Percentiles rank a stretch among this genome's conserved stretches.
Evolutionary conservation across 148 eudicot species (phyloP).

Genomic region (Rhododendron ovatum): DNA sequence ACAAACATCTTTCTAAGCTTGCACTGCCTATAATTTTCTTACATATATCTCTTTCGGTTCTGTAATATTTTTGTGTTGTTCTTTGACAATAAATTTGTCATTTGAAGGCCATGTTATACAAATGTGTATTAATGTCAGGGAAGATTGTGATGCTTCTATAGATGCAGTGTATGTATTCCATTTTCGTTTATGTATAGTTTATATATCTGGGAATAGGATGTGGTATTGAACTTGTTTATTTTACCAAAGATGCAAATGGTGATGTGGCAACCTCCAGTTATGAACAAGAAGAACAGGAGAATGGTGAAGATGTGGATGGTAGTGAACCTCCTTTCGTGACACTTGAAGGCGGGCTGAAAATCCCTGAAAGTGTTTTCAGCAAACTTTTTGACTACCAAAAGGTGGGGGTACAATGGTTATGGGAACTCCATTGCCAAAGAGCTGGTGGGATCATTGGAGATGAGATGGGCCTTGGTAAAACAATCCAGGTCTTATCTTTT

Average conservation of each 20-base stretch:
- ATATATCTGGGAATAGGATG: background rate
- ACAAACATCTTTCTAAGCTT: background rate
- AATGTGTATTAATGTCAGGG: background rate
- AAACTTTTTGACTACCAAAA: conserved; percentile 92
- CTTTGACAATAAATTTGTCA: background rate
- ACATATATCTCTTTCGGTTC: background rate
- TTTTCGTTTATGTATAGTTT: background rate
- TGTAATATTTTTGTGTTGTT: background rate
- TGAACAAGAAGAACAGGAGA: conserved; percentile 45
- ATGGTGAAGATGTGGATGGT: conserved; percentile 41
- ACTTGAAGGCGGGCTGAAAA: conserved; percentile 89
- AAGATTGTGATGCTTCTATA: background rate
- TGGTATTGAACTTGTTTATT: conserved; percentile 15
- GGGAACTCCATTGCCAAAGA: conserved; percentile 99
- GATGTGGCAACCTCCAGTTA: conserved; percentile 24
- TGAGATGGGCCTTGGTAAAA: conserved; percentile 99
- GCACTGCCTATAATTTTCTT: background rate
- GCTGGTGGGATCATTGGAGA: conserved; percentile 98
- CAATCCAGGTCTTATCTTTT: conserved; percentile 84
- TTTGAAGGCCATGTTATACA: background rate
- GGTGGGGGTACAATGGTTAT: conserved; percentile 97
- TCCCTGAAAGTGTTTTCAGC: conserved; percentile 68
- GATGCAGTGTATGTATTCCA: background rate
- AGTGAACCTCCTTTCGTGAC: conserved; percentile 47
- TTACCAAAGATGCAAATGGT: conserved; percentile 37